Conservation (phyloP, 768 basidiomycete genomes). For the Trametes elegans region DNA sequence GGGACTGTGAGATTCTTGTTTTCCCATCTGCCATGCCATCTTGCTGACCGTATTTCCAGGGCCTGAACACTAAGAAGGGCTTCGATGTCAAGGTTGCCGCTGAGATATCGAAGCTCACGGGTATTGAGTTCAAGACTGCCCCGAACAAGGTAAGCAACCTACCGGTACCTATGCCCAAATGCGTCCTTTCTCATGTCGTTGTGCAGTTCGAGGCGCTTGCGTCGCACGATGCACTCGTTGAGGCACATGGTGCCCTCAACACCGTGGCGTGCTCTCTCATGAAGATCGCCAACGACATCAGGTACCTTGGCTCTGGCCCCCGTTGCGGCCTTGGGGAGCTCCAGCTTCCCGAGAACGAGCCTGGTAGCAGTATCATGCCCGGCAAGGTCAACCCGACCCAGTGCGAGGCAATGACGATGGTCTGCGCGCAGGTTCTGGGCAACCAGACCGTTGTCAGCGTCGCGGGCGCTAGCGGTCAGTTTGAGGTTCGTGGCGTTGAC, state of each 20-base stretch:
- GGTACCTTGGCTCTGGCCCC: slow-evolving; percentile 96
- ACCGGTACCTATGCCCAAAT: background rate
- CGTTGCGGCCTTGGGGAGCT: slow-evolving; percentile 97
- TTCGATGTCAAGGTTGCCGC: slow-evolving; percentile 94
- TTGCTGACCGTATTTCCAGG: slow-evolving; percentile 45
- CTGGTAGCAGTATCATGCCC: slow-evolving; percentile 99
- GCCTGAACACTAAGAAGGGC: slow-evolving; percentile 93
- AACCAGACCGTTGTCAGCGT: slow-evolving; percentile 93
- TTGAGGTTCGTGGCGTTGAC: slow-evolving; percentile 62
- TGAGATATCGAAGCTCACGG: slow-evolving; percentile 89
- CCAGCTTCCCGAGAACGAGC: slow-evolving; percentile 95
- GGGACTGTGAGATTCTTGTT: slow-evolving; percentile 89
- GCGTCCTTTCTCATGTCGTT: slow-evolving; percentile 5
- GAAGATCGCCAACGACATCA: slow-evolving; percentile 99
- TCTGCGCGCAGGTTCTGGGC: slow-evolving; percentile 97
- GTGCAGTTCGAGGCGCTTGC: slow-evolving; percentile 94
- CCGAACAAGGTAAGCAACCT: slow-evolving; percentile 83
- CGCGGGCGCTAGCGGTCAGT: slow-evolving; percentile 94
- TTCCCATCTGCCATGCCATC: background rate
- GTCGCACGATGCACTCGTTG: slow-evolving; percentile 96
- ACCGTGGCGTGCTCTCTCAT: slow-evolving; percentile 94
- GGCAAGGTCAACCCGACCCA: slow-evolving; percentile 99
- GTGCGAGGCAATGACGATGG: slow-evolving; percentile 98
- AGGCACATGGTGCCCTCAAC: slow-evolving; percentile 96
- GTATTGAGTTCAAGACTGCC: slow-evolving; percentile 89